Evolutionary conservation across 2,329 filamentous ascomycete genomes (phyloP).

Genomic region (Microdochium bolleyi): DNA sequence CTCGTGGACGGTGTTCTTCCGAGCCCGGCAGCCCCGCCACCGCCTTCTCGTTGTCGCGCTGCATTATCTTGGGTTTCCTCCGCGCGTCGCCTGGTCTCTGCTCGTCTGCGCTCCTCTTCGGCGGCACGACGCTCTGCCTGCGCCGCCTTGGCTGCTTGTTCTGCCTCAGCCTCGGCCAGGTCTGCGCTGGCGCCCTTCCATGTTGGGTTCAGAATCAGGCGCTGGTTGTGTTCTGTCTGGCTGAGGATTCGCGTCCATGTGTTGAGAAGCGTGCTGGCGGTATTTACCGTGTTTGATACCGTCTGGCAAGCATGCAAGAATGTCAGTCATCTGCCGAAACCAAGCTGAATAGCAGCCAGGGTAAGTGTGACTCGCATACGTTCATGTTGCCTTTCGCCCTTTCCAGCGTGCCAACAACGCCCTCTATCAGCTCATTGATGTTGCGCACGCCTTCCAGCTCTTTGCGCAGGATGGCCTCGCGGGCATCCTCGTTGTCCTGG

Average conservation of each 20-base stretch:
- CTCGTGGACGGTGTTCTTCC: conserved; percentile 4
- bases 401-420: conserved; percentile 62
- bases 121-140: conserved; percentile 68
- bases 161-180: conserved; percentile 76
- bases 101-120: conserved; percentile 71
- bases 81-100: conserved; percentile 56
- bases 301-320: conserved; percentile 40
- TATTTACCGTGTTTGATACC: conserved; percentile 76
- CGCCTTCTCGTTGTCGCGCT: conserved; percentile 36
- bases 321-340: background rate
- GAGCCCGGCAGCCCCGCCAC: conserved; percentile 2
- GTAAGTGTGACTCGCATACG: conserved; percentile 45
- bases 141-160: conserved; percentile 64
- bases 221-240: conserved; percentile 95
- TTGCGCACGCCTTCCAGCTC: conserved; percentile 79
- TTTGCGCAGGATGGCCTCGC: conserved; percentile 65
- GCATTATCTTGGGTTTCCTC: conserved; percentile 62
- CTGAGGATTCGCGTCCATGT: conserved; percentile 95
- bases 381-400: conserved; percentile 72
- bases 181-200: conserved; percentile 90
- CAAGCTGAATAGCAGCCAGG: conserved; percentile 1
- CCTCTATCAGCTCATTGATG: conserved; percentile 83
- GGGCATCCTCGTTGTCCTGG: conserved; percentile 57
- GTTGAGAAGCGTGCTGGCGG: conserved; percentile 82
- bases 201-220: conserved; percentile 75